A percentile compares a stretch with the other conserved stretches of the same genome.
Conservation (phyloP, 1,284 basidiomycete genomes). For the Moesziomyces aphidis region DNA sequence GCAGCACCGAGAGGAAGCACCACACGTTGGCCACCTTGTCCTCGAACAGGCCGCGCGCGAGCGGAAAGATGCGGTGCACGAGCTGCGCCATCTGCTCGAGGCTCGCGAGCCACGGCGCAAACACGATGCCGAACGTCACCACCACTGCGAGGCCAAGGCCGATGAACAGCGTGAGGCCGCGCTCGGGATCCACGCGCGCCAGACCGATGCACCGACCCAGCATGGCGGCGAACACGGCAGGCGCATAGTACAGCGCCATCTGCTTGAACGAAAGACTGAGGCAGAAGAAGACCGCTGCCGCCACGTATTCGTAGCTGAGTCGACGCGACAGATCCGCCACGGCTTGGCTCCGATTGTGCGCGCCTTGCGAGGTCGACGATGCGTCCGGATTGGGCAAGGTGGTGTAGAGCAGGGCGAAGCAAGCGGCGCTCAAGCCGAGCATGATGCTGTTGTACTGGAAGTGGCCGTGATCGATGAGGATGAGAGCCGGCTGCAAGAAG, state of each 20-base stretch:
- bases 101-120: conserved; percentile 79
- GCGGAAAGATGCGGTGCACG: conserved; percentile 86
- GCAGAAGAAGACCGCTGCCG: conserved; percentile 84
- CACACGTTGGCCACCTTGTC: conserved; percentile 97
- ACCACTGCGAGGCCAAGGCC: conserved; percentile 73
- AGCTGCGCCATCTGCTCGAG: conserved; percentile 74
- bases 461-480: conserved; percentile 89
- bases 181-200: conserved; percentile 76
- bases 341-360: conserved; percentile 19
- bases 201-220: conserved; percentile 76
- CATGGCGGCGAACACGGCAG: conserved; percentile 72
- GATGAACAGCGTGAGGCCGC: conserved; percentile 76
- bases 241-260: conserved; percentile 94
- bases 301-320: conserved; percentile 71
- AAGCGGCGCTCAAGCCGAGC: conserved; percentile 61
- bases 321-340: conserved; percentile 57
- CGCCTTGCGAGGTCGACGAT: background rate
- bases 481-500: conserved; percentile 82
- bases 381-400: conserved; percentile 61
- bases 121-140: conserved; percentile 77
- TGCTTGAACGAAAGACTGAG: conserved; percentile 90
- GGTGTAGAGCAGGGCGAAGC: conserved; percentile 60
- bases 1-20: conserved; percentile 69
- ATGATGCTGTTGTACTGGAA: conserved; percentile 75
- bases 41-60: conserved; percentile 89